phyloP scores from a whole-genome alignment of 371 early-diverging fungal genomes.

The Batkoa obscura region DNA sequence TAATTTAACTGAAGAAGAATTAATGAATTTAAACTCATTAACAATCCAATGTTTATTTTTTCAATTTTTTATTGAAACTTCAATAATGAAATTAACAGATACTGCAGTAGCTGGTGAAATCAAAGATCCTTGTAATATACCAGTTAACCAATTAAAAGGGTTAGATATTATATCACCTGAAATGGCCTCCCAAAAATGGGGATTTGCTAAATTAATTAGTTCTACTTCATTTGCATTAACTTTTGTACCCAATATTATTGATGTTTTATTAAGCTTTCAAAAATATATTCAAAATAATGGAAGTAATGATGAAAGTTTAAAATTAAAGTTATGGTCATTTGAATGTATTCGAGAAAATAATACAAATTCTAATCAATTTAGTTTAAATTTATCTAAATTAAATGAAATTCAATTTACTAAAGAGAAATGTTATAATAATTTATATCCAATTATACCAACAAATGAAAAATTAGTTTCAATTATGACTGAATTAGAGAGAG shows the following conservation, averaged over 20 bases:
- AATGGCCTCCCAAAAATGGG: background rate
- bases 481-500: background rate
- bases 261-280: background rate
- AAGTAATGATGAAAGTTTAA: too few relatives aligned
- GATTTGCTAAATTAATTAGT: conserved; percentile 2
- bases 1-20: background rate
- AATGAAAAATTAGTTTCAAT: background rate
- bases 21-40: background rate
- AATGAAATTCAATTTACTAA: background rate
- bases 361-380: background rate
- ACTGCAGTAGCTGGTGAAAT: background rate
- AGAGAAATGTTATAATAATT: background rate
- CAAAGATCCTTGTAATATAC: conserved; percentile 1
- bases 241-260: conserved; percentile 3
- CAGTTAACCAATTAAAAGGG: background rate
- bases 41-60: background rate
- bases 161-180: background rate
- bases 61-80: conserved; percentile 1
- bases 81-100: conserved; percentile 2
- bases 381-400: background rate
- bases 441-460: conserved; percentile 1
- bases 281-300: background rate
- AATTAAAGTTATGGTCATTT: background rate
- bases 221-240: background rate
- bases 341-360: conserved; percentile 5